Evolutionary conservation across 1,284 basidiomycete species (phyloP), one percentile per base, ranked within the genome.

Genomic region (Lignosus rhinocerotis): DNA sequence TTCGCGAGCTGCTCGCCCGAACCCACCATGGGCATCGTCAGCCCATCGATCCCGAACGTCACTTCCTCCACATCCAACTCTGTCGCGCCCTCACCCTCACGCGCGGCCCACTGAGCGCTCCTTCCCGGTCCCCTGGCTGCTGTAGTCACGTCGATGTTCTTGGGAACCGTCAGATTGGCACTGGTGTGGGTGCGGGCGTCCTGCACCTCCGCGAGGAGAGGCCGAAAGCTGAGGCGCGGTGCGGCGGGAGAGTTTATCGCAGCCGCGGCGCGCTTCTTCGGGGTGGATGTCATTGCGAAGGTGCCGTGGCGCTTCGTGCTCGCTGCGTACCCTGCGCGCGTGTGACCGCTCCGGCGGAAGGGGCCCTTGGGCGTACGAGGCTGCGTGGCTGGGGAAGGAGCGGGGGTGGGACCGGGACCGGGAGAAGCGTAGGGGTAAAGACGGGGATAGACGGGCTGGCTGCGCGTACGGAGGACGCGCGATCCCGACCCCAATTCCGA

Each of bases 221-320:
- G 51, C 49, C 44, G 25, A 51, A 54, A 59, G 5, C 41, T 50
- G 8, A 30, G 52, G 11, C 45, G 31, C 3, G 39, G 53, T 4
- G 52, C 54, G 46, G 50, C 54, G 19, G 64, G 66, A 21, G 62
- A 63, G 54, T 63, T 60, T 19, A 63, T 42, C 19, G 56, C 56
- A 2, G 59, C 59, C 21, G 32, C 14, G 7, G 51, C 49, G 14
- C 45, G 61, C 45, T 61, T 62, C 63, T 68, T 69, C 48, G 69
- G 70, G 6, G 70, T 72, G 8, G 70, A 72, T 21, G 70, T 70
- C 63, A 67, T 56, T 47, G 65, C 61, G 25, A 60, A 57, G 42
- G 38, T 55, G 16, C 44, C 16, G 7, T 46, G 44, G 45, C 57
- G 56, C 56, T 56, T 54, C 51, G 55, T 52, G 21, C 21, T 14